Base-by-base conservation (phyloP, 2,329 filamentous ascomycete species). In the Fusarium sp. region DNA sequence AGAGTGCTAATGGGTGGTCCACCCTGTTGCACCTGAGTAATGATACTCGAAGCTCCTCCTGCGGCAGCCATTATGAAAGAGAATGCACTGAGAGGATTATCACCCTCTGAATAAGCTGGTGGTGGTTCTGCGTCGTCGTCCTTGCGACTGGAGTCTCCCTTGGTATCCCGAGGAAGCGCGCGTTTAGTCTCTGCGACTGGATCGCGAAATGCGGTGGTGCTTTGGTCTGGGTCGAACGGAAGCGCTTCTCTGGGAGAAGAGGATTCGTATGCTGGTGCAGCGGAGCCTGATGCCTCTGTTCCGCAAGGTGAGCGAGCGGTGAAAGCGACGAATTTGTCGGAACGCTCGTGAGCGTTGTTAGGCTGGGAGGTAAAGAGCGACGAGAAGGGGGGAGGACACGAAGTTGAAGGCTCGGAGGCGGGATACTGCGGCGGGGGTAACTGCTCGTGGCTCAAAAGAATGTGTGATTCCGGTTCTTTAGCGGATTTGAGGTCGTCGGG, bases 31-130 rank as follows among this genome's bases (percentile, higher is more conserved):
- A 99, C 96, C 84, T 99, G 96, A 81, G 96, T 99, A 83, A 99
- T 97, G 78, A 99, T 97, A 88, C 96, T 98, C 84, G 94, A 91
- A 74, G 94, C 92, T 83, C 94, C 95, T 86, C 95, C 95, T 82
- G 95, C 94, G 79, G 94, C 92, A 82, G 96, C 94, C 96, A 99
- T 99, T 79, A 97, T 89, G 88, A 96, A 99, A 74, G 92, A 90
- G 77, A 99, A 99, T 59, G 93, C 93, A 64, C 92, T 87, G 79
- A 99, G 89, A 67, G 96, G 96, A 83, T 93, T 97, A 65, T 90
- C 91, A 75, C 95, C 94, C 88, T 98, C 95, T 72, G 92, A 94
- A 80, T 99, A 99, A 58, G 96, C 95, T 60, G 96, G 96, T 64
- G 96, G 96, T 61, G 95, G 95, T 83, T 98, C 96, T 81, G 89